A percentile compares a stretch with the other conserved stretches of the same genome.
phyloP scores from a whole-genome alignment of 768 basidiomycete genomes.

The Clitopilus hobsonii region DNA sequence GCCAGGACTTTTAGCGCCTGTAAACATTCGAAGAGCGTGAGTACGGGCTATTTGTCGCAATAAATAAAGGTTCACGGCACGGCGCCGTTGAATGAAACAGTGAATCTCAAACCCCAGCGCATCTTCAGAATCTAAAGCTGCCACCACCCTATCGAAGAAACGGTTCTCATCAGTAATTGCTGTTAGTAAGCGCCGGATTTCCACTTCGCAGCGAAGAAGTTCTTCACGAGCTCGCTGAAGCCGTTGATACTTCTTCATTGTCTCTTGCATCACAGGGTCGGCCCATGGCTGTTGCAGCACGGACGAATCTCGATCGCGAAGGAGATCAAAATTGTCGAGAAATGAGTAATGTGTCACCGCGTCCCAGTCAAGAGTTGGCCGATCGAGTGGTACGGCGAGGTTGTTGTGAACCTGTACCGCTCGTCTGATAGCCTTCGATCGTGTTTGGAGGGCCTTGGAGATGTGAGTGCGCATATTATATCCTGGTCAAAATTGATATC shows the following conservation, averaged over 20 bases:
- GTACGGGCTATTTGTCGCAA: no score
- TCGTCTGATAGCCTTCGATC: constrained; percentile 24
- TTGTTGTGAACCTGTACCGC: constrained; percentile 27
- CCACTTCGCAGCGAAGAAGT: constrained; percentile 4
- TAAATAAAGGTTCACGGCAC: no score
- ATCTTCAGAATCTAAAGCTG: no score
- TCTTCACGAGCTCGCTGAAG: constrained; percentile 6
- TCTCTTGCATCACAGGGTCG: constrained; percentile 6
- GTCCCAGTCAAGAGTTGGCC: constrained; percentile 5
- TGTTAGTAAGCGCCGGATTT: constrained; percentile 4
- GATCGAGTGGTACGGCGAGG: constrained; percentile 13
- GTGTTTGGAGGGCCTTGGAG: constrained; percentile 23
- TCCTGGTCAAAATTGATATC: constrained; percentile 16
- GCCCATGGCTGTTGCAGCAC: constrained; percentile 7
- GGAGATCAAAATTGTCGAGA: constrained; percentile 9
- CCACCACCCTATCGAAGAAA: no score
- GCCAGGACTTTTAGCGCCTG: no score
- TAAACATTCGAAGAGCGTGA: no score
- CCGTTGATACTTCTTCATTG: constrained; percentile 7
- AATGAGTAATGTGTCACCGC: constrained; percentile 7
- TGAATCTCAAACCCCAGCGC: no score
- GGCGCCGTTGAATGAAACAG: no score
- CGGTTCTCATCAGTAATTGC: constrained; percentile 3
- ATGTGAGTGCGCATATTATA: constrained; percentile 29
- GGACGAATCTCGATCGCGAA: constrained; percentile 1